A percentile compares a stretch with the other conserved stretches of the same genome.
Conservation (phyloP, 2,329 filamentous ascomycete genomes). For the Microcyclospora tardicrescens region DNA sequence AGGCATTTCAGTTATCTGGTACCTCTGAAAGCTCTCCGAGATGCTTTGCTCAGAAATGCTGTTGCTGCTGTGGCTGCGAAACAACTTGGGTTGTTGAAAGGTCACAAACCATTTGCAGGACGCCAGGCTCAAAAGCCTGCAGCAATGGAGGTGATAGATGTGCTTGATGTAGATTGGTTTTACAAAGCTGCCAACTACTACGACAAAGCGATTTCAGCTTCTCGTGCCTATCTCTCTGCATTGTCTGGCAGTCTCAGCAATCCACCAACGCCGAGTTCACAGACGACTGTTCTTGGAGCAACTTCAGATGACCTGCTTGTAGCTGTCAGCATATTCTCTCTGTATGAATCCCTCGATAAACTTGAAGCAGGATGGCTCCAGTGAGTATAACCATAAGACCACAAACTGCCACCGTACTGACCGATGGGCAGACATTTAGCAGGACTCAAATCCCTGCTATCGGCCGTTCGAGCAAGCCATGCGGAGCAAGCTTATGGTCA, state of each 20-base stretch:
- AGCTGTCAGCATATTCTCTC: slow-evolving; percentile 51
- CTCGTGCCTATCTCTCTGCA: slow-evolving; percentile 34
- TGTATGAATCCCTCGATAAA: slow-evolving; percentile 53
- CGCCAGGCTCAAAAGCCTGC: slow-evolving; percentile 36
- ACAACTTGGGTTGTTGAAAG: slow-evolving; percentile 43
- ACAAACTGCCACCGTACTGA: neutral
- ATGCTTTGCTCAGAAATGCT: slow-evolving; percentile 39
- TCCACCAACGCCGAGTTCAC: slow-evolving; percentile 11
- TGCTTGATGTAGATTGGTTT: slow-evolving; percentile 41
- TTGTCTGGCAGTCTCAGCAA: slow-evolving; percentile 17
- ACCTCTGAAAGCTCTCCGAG: slow-evolving; percentile 41
- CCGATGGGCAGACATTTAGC: slow-evolving; percentile 42
- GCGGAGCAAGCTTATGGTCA: slow-evolving; percentile 24
- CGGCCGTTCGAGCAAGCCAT: slow-evolving; percentile 23
- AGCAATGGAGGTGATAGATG: slow-evolving; percentile 39
- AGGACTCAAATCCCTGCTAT: slow-evolving; percentile 49
- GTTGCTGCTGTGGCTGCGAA: slow-evolving; percentile 51
- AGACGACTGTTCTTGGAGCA: slow-evolving; percentile 19
- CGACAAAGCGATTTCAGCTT: slow-evolving; percentile 33
- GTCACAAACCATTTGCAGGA: slow-evolving; percentile 37
- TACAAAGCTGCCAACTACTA: slow-evolving; percentile 50
- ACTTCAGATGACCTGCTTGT: slow-evolving; percentile 48
- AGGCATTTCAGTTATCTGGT: slow-evolving; percentile 49
- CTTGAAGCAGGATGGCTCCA: slow-evolving; percentile 45
- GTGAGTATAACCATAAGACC: slow-evolving; percentile 5